These are phyloP conservation scores for Sugiyamaella xylanicola DNA, from an alignment of 1,139 yeast species.

Conservation along the genomic window DNA sequence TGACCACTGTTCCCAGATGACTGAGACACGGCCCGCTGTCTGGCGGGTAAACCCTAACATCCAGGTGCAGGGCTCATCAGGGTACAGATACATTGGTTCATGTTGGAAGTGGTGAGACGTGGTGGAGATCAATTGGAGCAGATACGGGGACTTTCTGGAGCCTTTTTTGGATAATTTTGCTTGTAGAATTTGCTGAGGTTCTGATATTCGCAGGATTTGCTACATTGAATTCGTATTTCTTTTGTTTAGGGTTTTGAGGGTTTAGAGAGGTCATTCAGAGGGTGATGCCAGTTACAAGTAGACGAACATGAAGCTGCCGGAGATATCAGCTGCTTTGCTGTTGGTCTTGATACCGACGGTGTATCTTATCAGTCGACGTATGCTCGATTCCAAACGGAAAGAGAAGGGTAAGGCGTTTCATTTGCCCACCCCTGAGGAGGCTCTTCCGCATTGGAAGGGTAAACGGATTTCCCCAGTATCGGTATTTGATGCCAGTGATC, in stretches of 20 bases:
- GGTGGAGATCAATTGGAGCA: too few relatives aligned
- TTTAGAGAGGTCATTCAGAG: too few relatives aligned
- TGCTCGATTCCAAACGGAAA: conserved; percentile 15
- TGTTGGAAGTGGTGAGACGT: too few relatives aligned
- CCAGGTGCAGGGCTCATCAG: neutral
- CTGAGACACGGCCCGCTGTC: neutral
- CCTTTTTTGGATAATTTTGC: too few relatives aligned
- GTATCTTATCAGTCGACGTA: conserved; percentile 18
- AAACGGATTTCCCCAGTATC: conserved; percentile 66
- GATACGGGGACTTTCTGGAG: too few relatives aligned
- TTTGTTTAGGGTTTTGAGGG: too few relatives aligned
- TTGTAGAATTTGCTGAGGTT: too few relatives aligned
- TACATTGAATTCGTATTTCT: too few relatives aligned
- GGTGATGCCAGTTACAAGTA: neutral
- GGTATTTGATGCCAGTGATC: conserved; percentile 57
- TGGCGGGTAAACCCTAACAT: neutral
- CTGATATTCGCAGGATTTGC: too few relatives aligned
- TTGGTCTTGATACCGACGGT: conserved; percentile 22
- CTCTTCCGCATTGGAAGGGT: conserved; percentile 92
- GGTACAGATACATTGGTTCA: too few relatives aligned
- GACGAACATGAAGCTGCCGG: conserved; percentile 18
- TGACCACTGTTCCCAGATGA: too few relatives aligned
- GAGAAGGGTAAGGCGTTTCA: conserved; percentile 22
- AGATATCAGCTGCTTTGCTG: conserved; percentile 22
- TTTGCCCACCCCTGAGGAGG: conserved; percentile 65